Evolutionary conservation across 306 rosid genomes (phyloP).

Genomic region (Gillenia trifoliata): DNA sequence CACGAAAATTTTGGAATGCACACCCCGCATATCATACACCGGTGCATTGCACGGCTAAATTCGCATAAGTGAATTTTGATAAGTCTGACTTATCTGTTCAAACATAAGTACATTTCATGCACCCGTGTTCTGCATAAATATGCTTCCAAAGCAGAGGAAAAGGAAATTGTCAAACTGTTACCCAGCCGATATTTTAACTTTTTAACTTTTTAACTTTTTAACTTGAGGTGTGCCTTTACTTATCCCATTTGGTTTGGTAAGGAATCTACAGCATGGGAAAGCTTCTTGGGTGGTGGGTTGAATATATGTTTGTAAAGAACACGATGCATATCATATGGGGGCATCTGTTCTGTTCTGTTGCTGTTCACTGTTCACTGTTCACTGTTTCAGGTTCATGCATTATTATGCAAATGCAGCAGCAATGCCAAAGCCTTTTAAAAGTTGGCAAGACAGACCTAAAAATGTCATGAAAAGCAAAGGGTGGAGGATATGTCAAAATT

Average conservation of each 20-base stretch:
- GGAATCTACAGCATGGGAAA: neutral
- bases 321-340: conserved; percentile 1
- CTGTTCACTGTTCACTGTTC: neutral
- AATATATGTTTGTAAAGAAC: neutral
- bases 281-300: neutral
- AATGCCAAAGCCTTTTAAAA: neutral
- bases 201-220: neutral
- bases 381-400: conserved; percentile 2
- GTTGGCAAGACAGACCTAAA: neutral
- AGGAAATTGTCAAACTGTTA: neutral
- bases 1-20: neutral
- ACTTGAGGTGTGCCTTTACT: neutral
- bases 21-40: no score
- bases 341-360: neutral
- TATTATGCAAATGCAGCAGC: neutral
- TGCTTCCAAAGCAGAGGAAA: neutral
- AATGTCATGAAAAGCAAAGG: neutral
- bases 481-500: neutral
- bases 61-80: no score
- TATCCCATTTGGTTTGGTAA: neutral
- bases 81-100: no score
- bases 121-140: no score
- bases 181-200: neutral
- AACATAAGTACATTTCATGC: neutral
- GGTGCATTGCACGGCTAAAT: neutral